Conservation (phyloP, 257 asterid species). For the Capsicum chinense region DNA sequence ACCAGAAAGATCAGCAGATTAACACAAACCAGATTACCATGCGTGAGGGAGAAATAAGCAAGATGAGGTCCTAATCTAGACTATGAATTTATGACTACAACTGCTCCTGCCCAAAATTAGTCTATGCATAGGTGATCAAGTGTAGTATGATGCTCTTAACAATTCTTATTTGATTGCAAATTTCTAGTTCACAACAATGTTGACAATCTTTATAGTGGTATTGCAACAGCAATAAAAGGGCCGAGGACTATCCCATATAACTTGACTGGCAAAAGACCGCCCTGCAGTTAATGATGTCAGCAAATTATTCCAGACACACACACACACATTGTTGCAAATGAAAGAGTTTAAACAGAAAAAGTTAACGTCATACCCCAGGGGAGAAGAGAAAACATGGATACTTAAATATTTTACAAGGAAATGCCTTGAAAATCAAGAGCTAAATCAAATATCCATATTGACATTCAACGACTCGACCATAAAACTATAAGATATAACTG, state of each 20-base stretch:
- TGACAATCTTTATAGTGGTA: conserved; percentile 8
- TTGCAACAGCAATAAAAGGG: conserved; percentile 15
- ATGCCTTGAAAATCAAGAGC: conserved; percentile 12
- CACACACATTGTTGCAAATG: not conserved
- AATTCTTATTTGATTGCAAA: conserved; percentile 10
- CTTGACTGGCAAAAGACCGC: conserved; percentile 4
- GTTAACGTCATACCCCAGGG: not conserved
- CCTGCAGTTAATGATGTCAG: not conserved
- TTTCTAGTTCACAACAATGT: conserved; percentile 23
- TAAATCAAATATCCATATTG: not conserved
- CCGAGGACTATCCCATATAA: not conserved
- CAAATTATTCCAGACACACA: conserved; percentile 23
- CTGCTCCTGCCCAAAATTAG: not conserved
- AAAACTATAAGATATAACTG: conserved; percentile 6
- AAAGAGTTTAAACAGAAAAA: not conserved
- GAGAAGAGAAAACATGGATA: not conserved
- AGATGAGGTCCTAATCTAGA: conserved; percentile 16
- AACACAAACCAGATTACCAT: conserved; percentile 19
- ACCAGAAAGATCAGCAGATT: conserved; percentile 3
- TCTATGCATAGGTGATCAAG: conserved; percentile 27
- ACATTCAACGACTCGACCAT: not conserved
- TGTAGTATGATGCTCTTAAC: conserved; percentile 20
- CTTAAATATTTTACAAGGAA: not conserved
- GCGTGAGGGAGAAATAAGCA: conserved; percentile 21
- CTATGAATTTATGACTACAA: not conserved